Evolutionary conservation across 73 alveolate species (phyloP), one percentile per base, ranked within the genome.

Genomic region (Paramecium tetraurelia): DNA sequence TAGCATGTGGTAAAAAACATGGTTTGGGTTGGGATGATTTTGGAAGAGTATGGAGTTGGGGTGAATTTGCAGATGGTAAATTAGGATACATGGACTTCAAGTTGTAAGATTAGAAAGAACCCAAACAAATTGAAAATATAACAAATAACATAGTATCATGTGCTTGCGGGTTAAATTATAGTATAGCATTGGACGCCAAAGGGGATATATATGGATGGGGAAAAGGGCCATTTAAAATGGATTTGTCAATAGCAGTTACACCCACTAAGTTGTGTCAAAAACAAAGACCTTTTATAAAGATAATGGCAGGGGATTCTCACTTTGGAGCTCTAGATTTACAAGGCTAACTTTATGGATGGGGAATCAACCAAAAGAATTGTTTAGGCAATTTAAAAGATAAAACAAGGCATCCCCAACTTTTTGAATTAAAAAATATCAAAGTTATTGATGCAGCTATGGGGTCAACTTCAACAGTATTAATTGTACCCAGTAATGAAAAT

Each of bases 31-130:
- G 90, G 90, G 90, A 80, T 80, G 35, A 24, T 20, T 10, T 22
- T 1, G 90, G 90, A 9, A 41, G 7, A 22, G 90, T 80, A 80
- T 80, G 72, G 70, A 80, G 90, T 80, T 80, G 90, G 90, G 90
- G 90, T 20, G 70, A 41, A 41, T 80, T n/a, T 44, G 31, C 46
- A 48, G 90, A 80, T 80, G 90, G 90, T 24, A 80, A 46, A 80
- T 80, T 80, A 80, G 90, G 90, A 11, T 80, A 80, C 22, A 80
- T 80, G 75, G 75, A 80, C 16, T 80, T 80, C 22, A 41, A 16
- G 1, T 59, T 43, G 3, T 1, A 27, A 41, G 57, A 18, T n/a
- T 18, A 80, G 27, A 33, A 10, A 1, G 33, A 21, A 24, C 90
- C 90, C 21, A 21, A 63, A 44, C 21, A 12, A 44, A 63, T 80